phyloP scores from a whole-genome alignment of 1,139 yeast species.

The Kodamaea anthophila region DNA sequence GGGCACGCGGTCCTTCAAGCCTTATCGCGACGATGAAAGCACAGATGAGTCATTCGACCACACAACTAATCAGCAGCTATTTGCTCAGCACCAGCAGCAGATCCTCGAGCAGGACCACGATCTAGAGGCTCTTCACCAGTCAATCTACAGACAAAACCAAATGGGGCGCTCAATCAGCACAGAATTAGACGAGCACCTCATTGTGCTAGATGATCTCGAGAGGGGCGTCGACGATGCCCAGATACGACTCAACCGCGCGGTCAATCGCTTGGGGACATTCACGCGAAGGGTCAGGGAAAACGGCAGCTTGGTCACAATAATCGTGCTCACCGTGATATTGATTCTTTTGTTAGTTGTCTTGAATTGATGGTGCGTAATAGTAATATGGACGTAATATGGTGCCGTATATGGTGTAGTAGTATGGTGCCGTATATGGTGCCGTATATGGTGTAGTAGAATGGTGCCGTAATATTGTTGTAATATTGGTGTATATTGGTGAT shows the following conservation, averaged over 20 bases:
- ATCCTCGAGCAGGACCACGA: constrained; percentile 58
- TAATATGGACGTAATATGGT: too few species aligned
- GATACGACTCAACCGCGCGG: constrained; percentile 48
- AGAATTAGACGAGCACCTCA: constrained; percentile 66
- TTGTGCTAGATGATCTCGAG: constrained; percentile 66
- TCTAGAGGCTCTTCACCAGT: constrained; percentile 50
- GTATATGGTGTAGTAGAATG: too few species aligned
- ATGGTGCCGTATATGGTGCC: too few species aligned
- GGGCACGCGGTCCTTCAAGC: constrained; percentile 15
- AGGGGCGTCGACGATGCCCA: constrained; percentile 54
- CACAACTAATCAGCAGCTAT: constrained; percentile 45
- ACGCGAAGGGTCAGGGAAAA: constrained; percentile 56
- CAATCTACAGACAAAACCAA: constrained; percentile 59
- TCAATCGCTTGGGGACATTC: constrained; percentile 47
- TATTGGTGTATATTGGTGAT: too few species aligned
- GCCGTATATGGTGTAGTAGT: too few species aligned
- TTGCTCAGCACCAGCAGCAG: constrained; percentile 65
- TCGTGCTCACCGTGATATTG: constrained; percentile 54
- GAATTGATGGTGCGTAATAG: too few species aligned
- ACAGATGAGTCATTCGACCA: constrained; percentile 20
- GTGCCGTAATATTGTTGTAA: too few species aligned
- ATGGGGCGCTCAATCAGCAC: constrained; percentile 60
- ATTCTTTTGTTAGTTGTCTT: constrained; percentile 54
- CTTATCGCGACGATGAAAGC: constrained; percentile 13
- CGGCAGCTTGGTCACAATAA: constrained; percentile 67